Conservation (phyloP, 2,329 filamentous ascomycete genomes). For the Rhynchosporium graminicola region DNA sequence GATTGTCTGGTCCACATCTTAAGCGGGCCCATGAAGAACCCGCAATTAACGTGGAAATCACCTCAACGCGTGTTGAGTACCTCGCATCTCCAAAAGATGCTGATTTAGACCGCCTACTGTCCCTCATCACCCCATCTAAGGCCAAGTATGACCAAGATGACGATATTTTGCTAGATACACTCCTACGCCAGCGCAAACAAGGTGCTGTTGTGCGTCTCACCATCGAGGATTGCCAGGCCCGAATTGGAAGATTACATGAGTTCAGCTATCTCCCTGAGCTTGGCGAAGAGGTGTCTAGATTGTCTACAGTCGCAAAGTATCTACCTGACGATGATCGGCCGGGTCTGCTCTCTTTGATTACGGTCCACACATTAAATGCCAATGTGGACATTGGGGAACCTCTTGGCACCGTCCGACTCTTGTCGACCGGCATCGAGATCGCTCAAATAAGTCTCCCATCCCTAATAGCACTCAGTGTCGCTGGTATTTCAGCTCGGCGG, state of each 20-base stretch:
- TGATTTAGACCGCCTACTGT: slow-evolving; percentile 80
- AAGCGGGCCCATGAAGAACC: slow-evolving; percentile 55
- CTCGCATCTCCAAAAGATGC: slow-evolving; percentile 70
- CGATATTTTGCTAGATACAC: slow-evolving; percentile 91
- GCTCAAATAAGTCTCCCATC: slow-evolving; percentile 85
- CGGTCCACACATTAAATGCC: slow-evolving; percentile 63
- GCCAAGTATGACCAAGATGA: slow-evolving; percentile 85
- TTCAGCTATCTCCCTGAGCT: slow-evolving; percentile 70
- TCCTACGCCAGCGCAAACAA: slow-evolving; percentile 82
- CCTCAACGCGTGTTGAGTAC: slow-evolving; percentile 71
- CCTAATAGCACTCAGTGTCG: slow-evolving; percentile 75
- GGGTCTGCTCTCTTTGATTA: slow-evolving; percentile 74
- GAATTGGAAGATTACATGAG: slow-evolving; percentile 63
- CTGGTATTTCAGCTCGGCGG: slow-evolving; percentile 60
- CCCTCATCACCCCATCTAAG: slow-evolving; percentile 87
- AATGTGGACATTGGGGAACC: slow-evolving; percentile 65
- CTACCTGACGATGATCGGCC: slow-evolving; percentile 93
- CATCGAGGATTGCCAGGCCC: slow-evolving; percentile 63
- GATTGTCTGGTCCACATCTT: slow-evolving; percentile 69
- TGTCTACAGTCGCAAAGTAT: slow-evolving; percentile 90
- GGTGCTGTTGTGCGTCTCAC: slow-evolving; percentile 77
- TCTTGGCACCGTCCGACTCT: slow-evolving; percentile 64
- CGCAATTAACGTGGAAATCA: slow-evolving; percentile 63
- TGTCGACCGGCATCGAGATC: slow-evolving; percentile 64
- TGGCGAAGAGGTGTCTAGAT: slow-evolving; percentile 74